A percentile compares a stretch with the other conserved stretches of the same genome.
phyloP scores from a whole-genome alignment of 352 stramenopile species.

The Globisporangium nagaii region DNA sequence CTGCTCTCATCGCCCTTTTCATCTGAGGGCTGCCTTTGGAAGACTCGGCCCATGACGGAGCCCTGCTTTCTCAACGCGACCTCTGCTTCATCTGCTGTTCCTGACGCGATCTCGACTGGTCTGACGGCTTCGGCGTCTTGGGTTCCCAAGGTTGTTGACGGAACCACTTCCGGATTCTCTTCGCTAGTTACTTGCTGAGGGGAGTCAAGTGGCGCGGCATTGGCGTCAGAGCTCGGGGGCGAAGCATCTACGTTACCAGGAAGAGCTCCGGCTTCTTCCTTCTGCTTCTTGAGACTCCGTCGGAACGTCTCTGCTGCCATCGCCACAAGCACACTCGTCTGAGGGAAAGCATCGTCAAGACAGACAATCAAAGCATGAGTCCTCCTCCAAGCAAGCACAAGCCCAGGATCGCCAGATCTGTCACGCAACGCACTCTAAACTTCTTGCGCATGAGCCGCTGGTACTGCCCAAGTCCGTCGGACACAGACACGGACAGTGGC shows the following conservation, averaged over 20 bases:
- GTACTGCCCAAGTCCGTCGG: constrained; percentile 47
- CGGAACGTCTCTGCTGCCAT: constrained; percentile 52
- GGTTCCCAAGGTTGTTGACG: background rate
- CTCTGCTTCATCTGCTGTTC: background rate
- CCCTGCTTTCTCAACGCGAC: constrained; percentile 2
- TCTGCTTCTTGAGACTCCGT: constrained; percentile 36
- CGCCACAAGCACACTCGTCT: constrained; percentile 55
- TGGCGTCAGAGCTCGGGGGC: background rate
- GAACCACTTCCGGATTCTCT: background rate
- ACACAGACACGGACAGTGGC: constrained; percentile 43
- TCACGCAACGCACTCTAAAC: constrained; percentile 35
- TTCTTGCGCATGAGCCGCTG: constrained; percentile 55
- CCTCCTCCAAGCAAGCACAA: background rate
- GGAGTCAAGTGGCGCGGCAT: background rate
- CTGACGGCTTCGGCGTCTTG: background rate
- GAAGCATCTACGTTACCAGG: background rate
- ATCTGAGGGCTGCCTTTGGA: constrained; percentile 3
- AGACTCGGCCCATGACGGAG: constrained; percentile 27
- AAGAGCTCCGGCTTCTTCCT: background rate
- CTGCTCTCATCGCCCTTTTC: background rate
- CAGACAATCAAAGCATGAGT: background rate
- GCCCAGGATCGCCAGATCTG: too few species aligned
- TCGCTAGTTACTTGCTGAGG: background rate
- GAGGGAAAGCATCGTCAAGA: background rate
- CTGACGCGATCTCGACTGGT: background rate